Percentiles rank a stretch among this genome's conserved stretches.
Evolutionary conservation across 2,329 filamentous ascomycete genomes (phyloP).

Genomic region (Cercospora beticola): DNA sequence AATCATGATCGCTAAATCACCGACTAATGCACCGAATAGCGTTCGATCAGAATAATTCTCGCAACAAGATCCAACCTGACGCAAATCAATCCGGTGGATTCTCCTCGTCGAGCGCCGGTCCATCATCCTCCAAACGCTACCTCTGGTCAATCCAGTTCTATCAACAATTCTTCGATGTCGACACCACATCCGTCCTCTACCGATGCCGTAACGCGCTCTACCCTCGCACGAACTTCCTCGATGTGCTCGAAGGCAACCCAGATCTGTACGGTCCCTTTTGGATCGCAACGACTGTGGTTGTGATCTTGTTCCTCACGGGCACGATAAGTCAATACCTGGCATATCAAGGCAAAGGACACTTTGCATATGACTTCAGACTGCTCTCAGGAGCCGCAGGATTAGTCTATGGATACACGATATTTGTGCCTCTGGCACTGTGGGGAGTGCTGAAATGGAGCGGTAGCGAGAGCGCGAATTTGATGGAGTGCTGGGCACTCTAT

Average conservation of each 20-base stretch:
- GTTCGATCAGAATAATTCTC: slow-evolving; percentile 40
- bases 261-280: slow-evolving; percentile 97
- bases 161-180: slow-evolving; percentile 97
- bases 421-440: slow-evolving; percentile 84
- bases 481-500: slow-evolving; percentile 94
- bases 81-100: slow-evolving; percentile 29
- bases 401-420: slow-evolving; percentile 86
- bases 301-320: slow-evolving; percentile 92
- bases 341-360: slow-evolving; percentile 64
- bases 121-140: slow-evolving; percentile 65
- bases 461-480: slow-evolving; percentile 84
- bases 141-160: slow-evolving; percentile 95
- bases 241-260: slow-evolving; percentile 93
- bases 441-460: slow-evolving; percentile 91
- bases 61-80: slow-evolving; percentile 52
- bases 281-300: slow-evolving; percentile 96
- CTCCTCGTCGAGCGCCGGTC: slow-evolving; percentile 28
- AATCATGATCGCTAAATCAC: background rate
- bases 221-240: slow-evolving; percentile 90
- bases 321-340: slow-evolving; percentile 91
- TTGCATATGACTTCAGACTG: slow-evolving; percentile 87
- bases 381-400: slow-evolving; percentile 87
- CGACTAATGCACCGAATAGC: slow-evolving; percentile 23
- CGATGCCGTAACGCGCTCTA: slow-evolving; percentile 88
- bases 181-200: slow-evolving; percentile 82